These are phyloP conservation scores for Tuber brumale DNA, from an alignment of 495 filamentous ascomycete genomes.

Conservation along the genomic window DNA sequence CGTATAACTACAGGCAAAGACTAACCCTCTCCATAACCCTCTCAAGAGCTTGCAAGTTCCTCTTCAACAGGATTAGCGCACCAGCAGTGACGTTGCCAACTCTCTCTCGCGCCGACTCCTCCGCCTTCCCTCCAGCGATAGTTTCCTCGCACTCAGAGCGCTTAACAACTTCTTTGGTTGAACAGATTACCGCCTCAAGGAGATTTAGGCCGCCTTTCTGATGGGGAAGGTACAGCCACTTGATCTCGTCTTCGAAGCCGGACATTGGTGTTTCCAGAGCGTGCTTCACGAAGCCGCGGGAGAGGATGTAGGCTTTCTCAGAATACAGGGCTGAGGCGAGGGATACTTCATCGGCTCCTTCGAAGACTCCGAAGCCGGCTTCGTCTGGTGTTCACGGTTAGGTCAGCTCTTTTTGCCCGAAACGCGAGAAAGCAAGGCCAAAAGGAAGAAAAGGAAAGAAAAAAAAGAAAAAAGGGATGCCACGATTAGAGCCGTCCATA, in stretches of 20 bases:
- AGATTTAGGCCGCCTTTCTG: constrained; percentile 30
- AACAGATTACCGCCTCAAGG: constrained; percentile 34
- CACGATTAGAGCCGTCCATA: constrained; percentile 11
- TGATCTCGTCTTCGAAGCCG: constrained; percentile 50
- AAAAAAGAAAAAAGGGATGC: neutral
- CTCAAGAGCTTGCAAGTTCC: constrained; percentile 44
- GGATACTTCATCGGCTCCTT: constrained; percentile 45
- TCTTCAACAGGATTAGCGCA: constrained; percentile 45
- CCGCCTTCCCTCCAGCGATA: constrained; percentile 5
- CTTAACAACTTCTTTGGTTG: constrained; percentile 20
- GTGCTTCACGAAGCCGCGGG: constrained; percentile 51
- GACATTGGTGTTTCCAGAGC: constrained; percentile 45
- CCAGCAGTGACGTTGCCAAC: constrained; percentile 41
- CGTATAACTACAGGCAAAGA: neutral
- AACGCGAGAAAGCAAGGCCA: neutral
- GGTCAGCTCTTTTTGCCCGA: constrained; percentile 2
- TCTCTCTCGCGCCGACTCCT: constrained; percentile 17
- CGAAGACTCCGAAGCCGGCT: constrained; percentile 52
- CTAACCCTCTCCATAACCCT: constrained; percentile 28
- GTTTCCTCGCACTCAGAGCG: constrained; percentile 19
- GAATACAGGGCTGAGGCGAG: constrained; percentile 51
- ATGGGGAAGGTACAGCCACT: constrained; percentile 49
- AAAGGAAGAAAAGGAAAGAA: constrained; percentile 4
- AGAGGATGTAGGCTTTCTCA: constrained; percentile 52
- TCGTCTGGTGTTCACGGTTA: constrained; percentile 47